A percentile compares a stretch with the other conserved stretches of the same genome.
Conservation (phyloP, 2,329 filamentous ascomycete species). For the Penicillium sp. region DNA sequence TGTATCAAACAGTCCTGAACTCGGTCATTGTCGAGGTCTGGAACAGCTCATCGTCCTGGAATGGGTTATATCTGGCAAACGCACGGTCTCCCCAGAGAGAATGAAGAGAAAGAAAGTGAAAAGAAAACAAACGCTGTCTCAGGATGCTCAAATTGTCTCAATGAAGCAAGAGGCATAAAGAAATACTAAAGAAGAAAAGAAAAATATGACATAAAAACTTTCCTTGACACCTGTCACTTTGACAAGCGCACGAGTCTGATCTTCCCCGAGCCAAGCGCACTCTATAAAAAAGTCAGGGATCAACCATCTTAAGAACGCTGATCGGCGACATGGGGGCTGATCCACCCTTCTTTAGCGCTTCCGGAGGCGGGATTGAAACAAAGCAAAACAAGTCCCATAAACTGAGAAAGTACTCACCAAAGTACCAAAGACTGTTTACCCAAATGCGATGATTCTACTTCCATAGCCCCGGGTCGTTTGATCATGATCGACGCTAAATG, state of each 20-base stretch:
- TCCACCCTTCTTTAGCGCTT: conserved; percentile 17
- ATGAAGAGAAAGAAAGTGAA: conserved; percentile 1
- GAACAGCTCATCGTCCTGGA: conserved; percentile 6
- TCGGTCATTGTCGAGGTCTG: conserved; percentile 11
- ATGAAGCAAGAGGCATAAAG: conserved; percentile 7
- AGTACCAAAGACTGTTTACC: background rate
- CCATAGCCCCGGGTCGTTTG: conserved; percentile 1
- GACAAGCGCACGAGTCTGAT: conserved; percentile 17
- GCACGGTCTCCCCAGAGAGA: conserved; percentile 7
- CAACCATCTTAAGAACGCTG: conserved; percentile 14
- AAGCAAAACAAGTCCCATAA: conserved; percentile 20
- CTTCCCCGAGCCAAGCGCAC: conserved; percentile 13
- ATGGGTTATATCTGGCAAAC: conserved; percentile 11
- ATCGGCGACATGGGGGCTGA: conserved; percentile 20
- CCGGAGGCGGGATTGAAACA: conserved; percentile 19
- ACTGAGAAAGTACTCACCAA: conserved; percentile 5
- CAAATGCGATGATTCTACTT: background rate
- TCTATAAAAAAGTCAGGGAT: conserved; percentile 16
- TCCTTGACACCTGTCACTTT: conserved; percentile 25
- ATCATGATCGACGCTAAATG: conserved; percentile 3
- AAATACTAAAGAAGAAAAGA: background rate
- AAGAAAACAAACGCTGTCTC: conserved; percentile 12
- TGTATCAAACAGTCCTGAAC: conserved; percentile 20
- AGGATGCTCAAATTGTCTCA: conserved; percentile 9
- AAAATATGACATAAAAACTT: background rate